These are phyloP conservation scores for Dryas octopetala DNA, from an alignment of 306 rosid species.

Conservation along the genomic window DNA sequence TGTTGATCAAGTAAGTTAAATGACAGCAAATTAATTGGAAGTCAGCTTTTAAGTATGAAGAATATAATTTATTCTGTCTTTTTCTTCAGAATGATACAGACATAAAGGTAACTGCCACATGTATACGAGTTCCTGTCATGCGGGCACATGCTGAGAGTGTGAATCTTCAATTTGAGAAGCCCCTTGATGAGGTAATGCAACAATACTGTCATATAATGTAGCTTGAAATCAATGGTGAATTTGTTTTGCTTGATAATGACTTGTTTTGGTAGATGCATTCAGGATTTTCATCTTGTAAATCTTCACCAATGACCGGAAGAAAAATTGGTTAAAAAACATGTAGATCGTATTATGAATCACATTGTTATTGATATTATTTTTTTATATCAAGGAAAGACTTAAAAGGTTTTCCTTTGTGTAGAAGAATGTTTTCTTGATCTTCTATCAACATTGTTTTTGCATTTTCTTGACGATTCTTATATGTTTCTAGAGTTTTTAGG, in stretches of 20 bases:
- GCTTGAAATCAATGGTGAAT: neutral
- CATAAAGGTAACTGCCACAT: conserved; percentile 90
- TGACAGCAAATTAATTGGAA: neutral
- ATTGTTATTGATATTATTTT: conserved; percentile 2
- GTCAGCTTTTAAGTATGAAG: neutral
- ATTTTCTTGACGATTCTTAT: neutral
- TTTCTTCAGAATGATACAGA: conserved; percentile 65
- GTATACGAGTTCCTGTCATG: conserved; percentile 96
- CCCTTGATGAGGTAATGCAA: conserved; percentile 79
- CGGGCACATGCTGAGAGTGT: conserved; percentile 98
- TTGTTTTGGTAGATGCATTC: neutral
- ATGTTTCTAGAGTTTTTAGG: neutral
- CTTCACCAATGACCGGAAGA: neutral
- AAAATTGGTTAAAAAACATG: neutral
- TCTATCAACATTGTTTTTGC: neutral
- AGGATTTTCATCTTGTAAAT: neutral
- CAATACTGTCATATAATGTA: neutral
- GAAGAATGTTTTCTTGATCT: neutral
- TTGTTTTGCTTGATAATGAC: neutral
- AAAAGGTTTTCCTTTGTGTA: neutral
- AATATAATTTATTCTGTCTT: neutral
- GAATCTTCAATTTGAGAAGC: conserved; percentile 87
- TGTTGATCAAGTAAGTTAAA: neutral
- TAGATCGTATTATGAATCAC: neutral
- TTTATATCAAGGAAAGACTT: no score